These are phyloP conservation scores for Colletotrichum shisoi DNA, from an alignment of 2,329 filamentous ascomycete species.

Conservation along the genomic window DNA sequence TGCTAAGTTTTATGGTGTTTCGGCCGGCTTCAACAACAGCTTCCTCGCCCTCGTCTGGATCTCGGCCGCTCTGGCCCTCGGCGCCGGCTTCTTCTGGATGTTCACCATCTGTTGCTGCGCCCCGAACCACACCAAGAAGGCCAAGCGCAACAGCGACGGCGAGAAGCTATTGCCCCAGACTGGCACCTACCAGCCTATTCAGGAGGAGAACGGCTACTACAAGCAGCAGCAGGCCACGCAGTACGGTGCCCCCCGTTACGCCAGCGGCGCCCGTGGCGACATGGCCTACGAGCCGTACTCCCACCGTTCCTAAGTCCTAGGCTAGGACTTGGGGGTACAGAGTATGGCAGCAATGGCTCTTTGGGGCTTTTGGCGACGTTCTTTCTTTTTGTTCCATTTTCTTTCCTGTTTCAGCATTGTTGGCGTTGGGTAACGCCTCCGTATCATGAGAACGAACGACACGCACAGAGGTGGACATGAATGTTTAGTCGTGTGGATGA, in stretches of 20 bases:
- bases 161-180: slow-evolving; percentile 61
- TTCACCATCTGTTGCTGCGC: slow-evolving; percentile 92
- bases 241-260: slow-evolving; percentile 51
- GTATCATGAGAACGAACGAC: slow-evolving; percentile 31
- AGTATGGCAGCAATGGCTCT: slow-evolving; percentile 2
- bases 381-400: not conserved
- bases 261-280: slow-evolving; percentile 57
- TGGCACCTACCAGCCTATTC: slow-evolving; percentile 57
- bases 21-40: slow-evolving; percentile 69
- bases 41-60: slow-evolving; percentile 82
- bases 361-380: slow-evolving; percentile 12
- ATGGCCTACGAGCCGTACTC: slow-evolving; percentile 71
- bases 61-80: slow-evolving; percentile 77
- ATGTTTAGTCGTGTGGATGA: slow-evolving; percentile 15
- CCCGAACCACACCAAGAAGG: slow-evolving; percentile 51
- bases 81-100: slow-evolving; percentile 85
- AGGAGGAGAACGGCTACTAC: slow-evolving; percentile 53
- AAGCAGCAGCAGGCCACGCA: slow-evolving; percentile 48
- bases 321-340: not conserved
- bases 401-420: slow-evolving; percentile 25
- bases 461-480: slow-evolving; percentile 30
- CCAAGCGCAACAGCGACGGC: slow-evolving; percentile 48
- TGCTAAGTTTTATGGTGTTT: slow-evolving; percentile 75
- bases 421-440: slow-evolving; percentile 36
- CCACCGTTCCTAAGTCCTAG: slow-evolving; percentile 57